phyloP scores from a whole-genome alignment of 73 alveolate species.

The Tetrahymena malaccensis region DNA sequence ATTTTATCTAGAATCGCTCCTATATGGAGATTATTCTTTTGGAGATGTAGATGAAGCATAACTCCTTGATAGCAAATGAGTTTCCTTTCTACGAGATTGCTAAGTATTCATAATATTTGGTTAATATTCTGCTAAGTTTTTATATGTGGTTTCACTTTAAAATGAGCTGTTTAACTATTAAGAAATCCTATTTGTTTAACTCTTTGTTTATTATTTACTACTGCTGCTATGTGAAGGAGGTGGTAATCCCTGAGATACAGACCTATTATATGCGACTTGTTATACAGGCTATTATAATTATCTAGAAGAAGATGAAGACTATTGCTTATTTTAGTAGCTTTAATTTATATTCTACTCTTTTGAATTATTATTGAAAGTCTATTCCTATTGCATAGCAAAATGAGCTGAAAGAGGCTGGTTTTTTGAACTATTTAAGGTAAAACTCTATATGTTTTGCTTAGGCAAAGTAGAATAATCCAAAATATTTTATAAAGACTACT shows the following conservation, averaged over 20 bases:
- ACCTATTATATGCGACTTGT: background rate
- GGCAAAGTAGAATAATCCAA: background rate
- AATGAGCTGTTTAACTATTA: background rate
- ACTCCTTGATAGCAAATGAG: background rate
- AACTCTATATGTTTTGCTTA: background rate
- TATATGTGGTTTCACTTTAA: background rate
- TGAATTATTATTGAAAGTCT: background rate
- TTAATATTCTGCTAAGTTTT: background rate
- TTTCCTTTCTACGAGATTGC: background rate
- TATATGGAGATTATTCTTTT: background rate
- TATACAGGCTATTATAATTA: background rate
- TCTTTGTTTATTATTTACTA: background rate
- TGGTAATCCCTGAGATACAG: background rate
- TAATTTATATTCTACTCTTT: background rate
- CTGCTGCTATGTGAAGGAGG: background rate
- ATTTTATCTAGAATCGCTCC: background rate
- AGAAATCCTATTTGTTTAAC: background rate
- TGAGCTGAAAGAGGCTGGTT: background rate
- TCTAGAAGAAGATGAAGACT: background rate
- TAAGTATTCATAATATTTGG: background rate
- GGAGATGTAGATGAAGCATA: background rate
- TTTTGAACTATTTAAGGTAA: background rate
- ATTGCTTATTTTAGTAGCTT: background rate
- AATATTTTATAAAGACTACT: background rate
- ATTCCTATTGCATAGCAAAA: background rate